phyloP scores from a whole-genome alignment of 108 stramenopile genomes.

The Cyclotella choctawhatcheeana region DNA sequence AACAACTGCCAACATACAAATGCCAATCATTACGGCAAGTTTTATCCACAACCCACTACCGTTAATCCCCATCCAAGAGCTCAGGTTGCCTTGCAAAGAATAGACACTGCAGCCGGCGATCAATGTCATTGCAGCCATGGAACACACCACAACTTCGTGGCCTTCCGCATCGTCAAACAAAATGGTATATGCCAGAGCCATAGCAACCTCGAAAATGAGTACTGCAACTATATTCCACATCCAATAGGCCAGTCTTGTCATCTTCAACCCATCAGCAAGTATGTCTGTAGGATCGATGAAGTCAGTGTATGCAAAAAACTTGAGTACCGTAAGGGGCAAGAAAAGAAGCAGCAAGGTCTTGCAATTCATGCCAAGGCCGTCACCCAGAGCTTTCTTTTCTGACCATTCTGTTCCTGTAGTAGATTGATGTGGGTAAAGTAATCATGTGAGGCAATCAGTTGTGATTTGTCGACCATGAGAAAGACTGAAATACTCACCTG shows the following conservation, averaged over 20 bases:
- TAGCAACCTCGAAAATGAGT: slow-evolving; percentile 21
- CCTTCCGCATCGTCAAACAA: slow-evolving; percentile 47
- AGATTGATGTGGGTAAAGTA: not conserved
- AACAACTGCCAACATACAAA: slow-evolving; percentile 36
- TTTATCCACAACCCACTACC: slow-evolving; percentile 29
- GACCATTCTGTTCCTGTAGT: slow-evolving; percentile 40
- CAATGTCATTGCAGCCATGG: slow-evolving; percentile 31
- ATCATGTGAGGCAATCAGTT: not conserved
- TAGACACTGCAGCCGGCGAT: slow-evolving; percentile 22
- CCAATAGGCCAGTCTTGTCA: slow-evolving; percentile 35
- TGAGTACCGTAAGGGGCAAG: slow-evolving; percentile 7
- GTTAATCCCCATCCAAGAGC: slow-evolving; percentile 45
- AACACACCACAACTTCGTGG: slow-evolving; percentile 39
- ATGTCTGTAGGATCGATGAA: slow-evolving; percentile 35
- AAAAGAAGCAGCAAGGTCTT: slow-evolving; percentile 46
- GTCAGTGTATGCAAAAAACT: slow-evolving; percentile 48
- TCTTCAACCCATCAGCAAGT: slow-evolving; percentile 46
- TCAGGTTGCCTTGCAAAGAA: slow-evolving; percentile 36
- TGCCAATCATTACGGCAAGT: slow-evolving; percentile 19
- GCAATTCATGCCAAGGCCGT: slow-evolving; percentile 49
- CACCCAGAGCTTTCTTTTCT: slow-evolving; percentile 25
- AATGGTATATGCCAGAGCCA: slow-evolving; percentile 34
- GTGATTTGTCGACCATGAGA: too few relatives aligned
- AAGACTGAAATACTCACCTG: slow-evolving; percentile 12
- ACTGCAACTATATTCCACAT: slow-evolving; percentile 39